Base-by-base conservation (phyloP, 2,329 filamentous ascomycete genomes). In the Fusarium sp. region DNA sequence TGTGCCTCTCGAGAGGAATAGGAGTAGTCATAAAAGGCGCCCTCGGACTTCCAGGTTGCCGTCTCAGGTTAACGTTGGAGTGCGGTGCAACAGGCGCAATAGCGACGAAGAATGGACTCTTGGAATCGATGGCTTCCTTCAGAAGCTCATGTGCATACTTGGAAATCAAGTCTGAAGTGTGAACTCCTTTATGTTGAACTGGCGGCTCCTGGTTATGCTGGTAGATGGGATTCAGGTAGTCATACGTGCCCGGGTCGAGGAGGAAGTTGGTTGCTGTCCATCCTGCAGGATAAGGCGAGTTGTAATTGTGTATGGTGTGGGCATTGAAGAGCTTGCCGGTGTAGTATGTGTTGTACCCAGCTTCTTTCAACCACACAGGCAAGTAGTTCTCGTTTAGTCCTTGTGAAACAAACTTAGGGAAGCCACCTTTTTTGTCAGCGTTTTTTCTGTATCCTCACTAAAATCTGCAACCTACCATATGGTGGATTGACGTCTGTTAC, bases 281-380 rank as follows among this genome's bases (percentile, higher is more conserved):
- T 2, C 91, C 91, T 2, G 84, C 85, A 0, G 88, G 85, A 47
- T 82, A 85, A 1, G 91, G 88, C 8, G 84, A 82, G 76, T 91
- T 82, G 77, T 92, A 94, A 66, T 92, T 93, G 1, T 85, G 77
- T 4, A 88, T 83, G 0, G 84, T 88, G 58, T 93, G 91, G 0
- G 87, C 84, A 73, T 94, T 94, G 82, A 92, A 91, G 9, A 93
- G 83, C 78, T 94, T 94, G n/a, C 91, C 92, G 0, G 89, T 89
- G 75, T 94, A 94, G 77, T 92, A 93, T 0, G 92, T 93, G 72
- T 89, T 88, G 78, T 94, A 94, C 0, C 91, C 91, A 0, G 88
- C 89, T 8, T 87, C 80, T 73, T 93, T 90, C n/a, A 94, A 81
- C 91, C 92, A 94, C 0, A 94, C 79, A 0, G 92, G 92, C 0